Percentiles rank a stretch among this genome's conserved stretches.
phyloP scores from a whole-genome alignment of 2,329 filamentous ascomycete genomes.

The Cytospora mali region DNA sequence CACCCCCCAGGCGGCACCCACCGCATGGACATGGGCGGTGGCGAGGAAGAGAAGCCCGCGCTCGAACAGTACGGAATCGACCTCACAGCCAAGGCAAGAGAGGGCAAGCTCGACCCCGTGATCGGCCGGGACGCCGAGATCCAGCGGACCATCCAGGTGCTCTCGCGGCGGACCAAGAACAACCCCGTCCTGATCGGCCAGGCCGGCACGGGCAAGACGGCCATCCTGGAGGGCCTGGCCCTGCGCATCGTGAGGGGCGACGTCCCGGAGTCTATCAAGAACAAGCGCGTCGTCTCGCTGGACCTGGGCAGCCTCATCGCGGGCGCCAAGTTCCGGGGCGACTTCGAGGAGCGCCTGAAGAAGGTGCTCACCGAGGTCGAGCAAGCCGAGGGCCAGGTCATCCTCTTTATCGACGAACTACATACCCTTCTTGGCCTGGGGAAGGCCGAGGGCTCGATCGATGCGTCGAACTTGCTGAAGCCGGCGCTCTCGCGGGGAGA shows the following conservation, averaged over 20 bases:
- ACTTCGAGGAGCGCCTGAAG: slow-evolving; percentile 94
- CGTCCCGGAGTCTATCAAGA: slow-evolving; percentile 93
- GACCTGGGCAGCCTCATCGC: slow-evolving; percentile 93
- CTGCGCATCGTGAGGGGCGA: slow-evolving; percentile 89
- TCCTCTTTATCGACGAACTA: slow-evolving; percentile 93
- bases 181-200: slow-evolving; percentile 93
- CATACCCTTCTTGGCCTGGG: slow-evolving; percentile 90
- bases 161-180: slow-evolving; percentile 92
- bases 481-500: slow-evolving; percentile 91
- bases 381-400: slow-evolving; percentile 84
- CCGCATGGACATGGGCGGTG: slow-evolving; percentile 80
- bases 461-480: slow-evolving; percentile 93
- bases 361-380: slow-evolving; percentile 89
- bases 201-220: slow-evolving; percentile 91
- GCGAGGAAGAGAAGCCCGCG: slow-evolving; percentile 76
- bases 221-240: slow-evolving; percentile 86
- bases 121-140: slow-evolving; percentile 93
- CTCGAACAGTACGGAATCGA: slow-evolving; percentile 91
- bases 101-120: slow-evolving; percentile 92
- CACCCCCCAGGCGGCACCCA: slow-evolving; percentile 91
- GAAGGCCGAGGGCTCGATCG: slow-evolving; percentile 94
- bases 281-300: slow-evolving; percentile 84
- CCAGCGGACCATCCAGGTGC: slow-evolving; percentile 88
- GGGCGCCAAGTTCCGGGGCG: slow-evolving; percentile 91
- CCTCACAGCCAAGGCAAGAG: slow-evolving; percentile 79